Evolutionary conservation across 768 basidiomycete genomes (phyloP), one percentile per base, ranked within the genome.

Genomic region (Lanmaoa rubissima): DNA sequence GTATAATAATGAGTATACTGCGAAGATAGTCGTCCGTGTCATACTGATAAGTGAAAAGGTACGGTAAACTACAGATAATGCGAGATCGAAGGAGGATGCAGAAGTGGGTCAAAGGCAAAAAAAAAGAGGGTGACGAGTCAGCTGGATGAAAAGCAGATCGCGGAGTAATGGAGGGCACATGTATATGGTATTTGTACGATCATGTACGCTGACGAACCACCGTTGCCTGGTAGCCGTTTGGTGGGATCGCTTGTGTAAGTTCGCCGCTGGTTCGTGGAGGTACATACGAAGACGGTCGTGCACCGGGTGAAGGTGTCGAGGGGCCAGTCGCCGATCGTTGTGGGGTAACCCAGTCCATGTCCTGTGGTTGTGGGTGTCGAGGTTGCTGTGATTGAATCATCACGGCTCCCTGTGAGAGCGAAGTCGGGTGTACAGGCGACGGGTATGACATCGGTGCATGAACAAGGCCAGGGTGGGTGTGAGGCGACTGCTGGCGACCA

Each of bases 1-100:
- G 82, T 84, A 82, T 82, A 75, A 82, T 82, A 75, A 75, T 80
- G 75, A 81, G 76, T 80, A 79, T 73, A 70, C 76, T 78, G 79
- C 77, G 78, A 80, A 79, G 72, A 74, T 74, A 74, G 72, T 82
- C 78, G 82, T 85, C 83, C 84, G 70, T 83, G 76, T 73, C 78
- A 78, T 80, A 80, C 75, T 70, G 69, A 73, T 78, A 75, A 77
- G 71, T 72, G 70, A 67, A 60, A 65, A 57, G 61, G 65, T 72
- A 76, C 78, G 75, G 75, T 84, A 81, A 79, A 84, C 74, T 84
- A 85, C 84, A 85, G 74, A 79, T 80, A 75, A 75, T 80, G 77
- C 70, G 73, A 78, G 76, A 74, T 74, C 74, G 68, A 69, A 67
- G 58, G 60, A 66, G 62, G 60, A 70, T 72, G 68, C 61, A 59